A percentile compares a stretch with the other conserved stretches of the same genome.
Conservation (phyloP, 2,329 filamentous ascomycete genomes). For the Fusarium verrucosum region DNA sequence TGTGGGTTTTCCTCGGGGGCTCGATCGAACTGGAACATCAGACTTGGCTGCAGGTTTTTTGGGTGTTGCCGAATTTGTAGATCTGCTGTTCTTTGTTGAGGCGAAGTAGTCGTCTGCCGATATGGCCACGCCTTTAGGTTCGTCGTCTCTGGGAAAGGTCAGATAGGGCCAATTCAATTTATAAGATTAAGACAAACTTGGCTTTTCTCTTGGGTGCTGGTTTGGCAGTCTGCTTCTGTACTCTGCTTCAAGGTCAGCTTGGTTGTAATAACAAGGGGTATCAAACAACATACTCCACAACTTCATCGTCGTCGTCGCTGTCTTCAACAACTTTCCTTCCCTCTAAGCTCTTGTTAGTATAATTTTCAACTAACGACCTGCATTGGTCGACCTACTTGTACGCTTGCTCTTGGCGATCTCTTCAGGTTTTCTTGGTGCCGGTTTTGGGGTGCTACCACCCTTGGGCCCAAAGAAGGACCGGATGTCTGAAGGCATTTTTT, state of each 20-base stretch:
- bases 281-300: slow-evolving; percentile 57
- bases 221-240: slow-evolving; percentile 64
- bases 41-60: slow-evolving; percentile 54
- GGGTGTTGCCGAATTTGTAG: slow-evolving; percentile 50
- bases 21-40: slow-evolving; percentile 60
- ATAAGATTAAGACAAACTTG: slow-evolving; percentile 50
- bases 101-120: slow-evolving; percentile 68
- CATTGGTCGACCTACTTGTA: slow-evolving; percentile 51
- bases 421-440: slow-evolving; percentile 57
- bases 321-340: slow-evolving; percentile 80
- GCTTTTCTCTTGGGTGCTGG: slow-evolving; percentile 64
- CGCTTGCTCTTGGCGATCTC: slow-evolving; percentile 57
- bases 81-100: slow-evolving; percentile 55
- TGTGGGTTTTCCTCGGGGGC: slow-evolving; percentile 59
- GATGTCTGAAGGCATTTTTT: slow-evolving; percentile 81
- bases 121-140: slow-evolving; percentile 60
- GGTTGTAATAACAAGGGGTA: background rate
- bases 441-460: slow-evolving; percentile 64
- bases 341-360: slow-evolving; percentile 49
- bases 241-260: slow-evolving; percentile 38
- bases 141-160: slow-evolving; percentile 48
- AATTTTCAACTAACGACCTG: background rate
- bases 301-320: slow-evolving; percentile 76
- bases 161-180: background rate
- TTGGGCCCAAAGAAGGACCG: slow-evolving; percentile 89